Evolutionary conservation across 805 yeast species (phyloP).

Genomic region (Cyberlindnera bimundalis): DNA sequence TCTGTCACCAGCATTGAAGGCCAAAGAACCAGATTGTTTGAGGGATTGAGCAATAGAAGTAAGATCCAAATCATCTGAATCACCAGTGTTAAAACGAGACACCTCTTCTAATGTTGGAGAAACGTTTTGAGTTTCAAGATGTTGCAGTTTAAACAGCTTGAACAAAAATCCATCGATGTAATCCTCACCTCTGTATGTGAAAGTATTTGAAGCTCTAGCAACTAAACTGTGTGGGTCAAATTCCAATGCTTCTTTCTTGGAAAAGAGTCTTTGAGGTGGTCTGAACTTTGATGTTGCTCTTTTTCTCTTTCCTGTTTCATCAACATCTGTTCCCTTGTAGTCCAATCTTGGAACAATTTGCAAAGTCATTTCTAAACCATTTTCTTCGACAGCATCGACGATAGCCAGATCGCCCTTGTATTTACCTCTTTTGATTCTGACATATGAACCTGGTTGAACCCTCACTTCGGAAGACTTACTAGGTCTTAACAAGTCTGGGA

Average conservation of each 20-base stretch:
- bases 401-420: slow-evolving; percentile 91
- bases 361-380: slow-evolving; percentile 92
- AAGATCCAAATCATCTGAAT: slow-evolving; percentile 79
- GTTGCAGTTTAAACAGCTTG: slow-evolving; percentile 83
- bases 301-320: slow-evolving; percentile 50
- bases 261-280: slow-evolving; percentile 84
- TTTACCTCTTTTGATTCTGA: slow-evolving; percentile 85
- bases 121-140: slow-evolving; percentile 74
- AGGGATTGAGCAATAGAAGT: slow-evolving; percentile 84
- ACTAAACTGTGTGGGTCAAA: slow-evolving; percentile 73
- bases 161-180: slow-evolving; percentile 83
- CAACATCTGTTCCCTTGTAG: slow-evolving; percentile 67
- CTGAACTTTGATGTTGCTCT: slow-evolving; percentile 59
- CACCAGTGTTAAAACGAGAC: slow-evolving; percentile 71
- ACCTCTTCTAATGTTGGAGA: slow-evolving; percentile 87
- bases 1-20: slow-evolving; percentile 89
- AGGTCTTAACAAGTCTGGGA: slow-evolving; percentile 88
- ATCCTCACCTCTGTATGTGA: slow-evolving; percentile 80
- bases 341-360: slow-evolving; percentile 91
- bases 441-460: slow-evolving; percentile 87
- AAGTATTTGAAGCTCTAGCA: slow-evolving; percentile 62
- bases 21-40: slow-evolving; percentile 54
- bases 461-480: slow-evolving; percentile 84
- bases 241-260: slow-evolving; percentile 83
- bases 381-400: slow-evolving; percentile 89